phyloP scores from a whole-genome alignment of 2,329 filamentous ascomycete species.

The Pestalotiopsis sp. region DNA sequence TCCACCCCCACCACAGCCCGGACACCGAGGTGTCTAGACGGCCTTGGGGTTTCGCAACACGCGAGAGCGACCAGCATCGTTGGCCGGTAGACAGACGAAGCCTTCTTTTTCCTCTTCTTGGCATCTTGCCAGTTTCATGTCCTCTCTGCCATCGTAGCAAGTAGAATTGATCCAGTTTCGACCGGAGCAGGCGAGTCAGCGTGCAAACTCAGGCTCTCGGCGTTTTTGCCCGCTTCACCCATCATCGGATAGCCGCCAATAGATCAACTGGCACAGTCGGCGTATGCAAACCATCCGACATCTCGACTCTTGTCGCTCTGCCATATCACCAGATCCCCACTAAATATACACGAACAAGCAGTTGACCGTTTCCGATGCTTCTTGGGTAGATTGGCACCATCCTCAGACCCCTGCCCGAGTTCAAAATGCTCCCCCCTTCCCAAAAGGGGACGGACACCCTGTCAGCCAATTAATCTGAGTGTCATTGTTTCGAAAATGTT shows the following conservation, averaged over 20 bases:
- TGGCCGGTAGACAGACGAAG: too few species aligned
- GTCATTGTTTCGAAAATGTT: constrained; percentile 13
- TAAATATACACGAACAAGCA: background rate
- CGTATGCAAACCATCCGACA: too few species aligned
- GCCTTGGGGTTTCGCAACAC: too few species aligned
- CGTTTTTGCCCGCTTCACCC: too few species aligned
- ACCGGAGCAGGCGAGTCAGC: too few species aligned
- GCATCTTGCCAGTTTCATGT: background rate
- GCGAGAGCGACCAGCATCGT: too few species aligned
- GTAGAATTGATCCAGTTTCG: background rate
- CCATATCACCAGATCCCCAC: background rate
- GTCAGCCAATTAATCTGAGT: background rate
- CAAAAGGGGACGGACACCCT: background rate
- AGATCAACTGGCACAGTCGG: too few species aligned
- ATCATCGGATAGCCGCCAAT: too few species aligned
- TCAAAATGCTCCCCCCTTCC: background rate
- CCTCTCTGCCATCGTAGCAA: background rate
- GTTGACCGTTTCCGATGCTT: constrained; percentile 6
- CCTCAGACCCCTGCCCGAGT: background rate
- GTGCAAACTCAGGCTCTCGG: too few species aligned
- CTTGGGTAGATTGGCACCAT: constrained; percentile 1
- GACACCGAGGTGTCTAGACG: too few species aligned
- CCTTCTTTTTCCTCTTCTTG: background rate
- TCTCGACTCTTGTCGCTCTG: background rate
- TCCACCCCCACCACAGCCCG: too few species aligned